These are phyloP conservation scores for Lactarius psammicola DNA, from an alignment of 768 basidiomycete genomes.

Conservation along the genomic window DNA sequence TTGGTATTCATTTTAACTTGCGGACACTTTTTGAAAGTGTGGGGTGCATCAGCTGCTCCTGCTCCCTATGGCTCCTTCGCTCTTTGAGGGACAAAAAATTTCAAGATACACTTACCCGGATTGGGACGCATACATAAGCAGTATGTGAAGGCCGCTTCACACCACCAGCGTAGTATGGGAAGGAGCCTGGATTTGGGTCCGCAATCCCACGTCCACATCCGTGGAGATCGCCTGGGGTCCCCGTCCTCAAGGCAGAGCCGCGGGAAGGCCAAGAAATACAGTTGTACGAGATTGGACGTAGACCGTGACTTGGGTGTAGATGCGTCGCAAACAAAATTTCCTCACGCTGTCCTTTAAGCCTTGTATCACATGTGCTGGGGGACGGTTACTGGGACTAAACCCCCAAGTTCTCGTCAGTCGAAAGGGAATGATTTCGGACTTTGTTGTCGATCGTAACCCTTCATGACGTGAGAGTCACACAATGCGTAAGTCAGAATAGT, in stretches of 20 bases:
- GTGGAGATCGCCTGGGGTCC: conserved; percentile 9
- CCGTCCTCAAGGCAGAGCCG: conserved; percentile 4
- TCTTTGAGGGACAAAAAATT: neutral
- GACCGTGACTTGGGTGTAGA: neutral
- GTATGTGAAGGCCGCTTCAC: conserved; percentile 8
- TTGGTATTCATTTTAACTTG: neutral
- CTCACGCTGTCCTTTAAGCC: neutral
- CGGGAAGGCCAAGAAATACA: neutral
- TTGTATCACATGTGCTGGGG: neutral
- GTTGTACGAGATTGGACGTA: conserved; percentile 5
- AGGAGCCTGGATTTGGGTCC: conserved; percentile 16
- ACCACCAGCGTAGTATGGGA: conserved; percentile 12
- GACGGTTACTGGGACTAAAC: neutral
- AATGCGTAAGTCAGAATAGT: neutral
- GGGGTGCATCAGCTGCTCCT: neutral
- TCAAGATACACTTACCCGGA: conserved; percentile 8
- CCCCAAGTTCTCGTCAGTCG: neutral
- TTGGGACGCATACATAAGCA: conserved; percentile 10
- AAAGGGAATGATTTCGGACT: conserved; percentile 1
- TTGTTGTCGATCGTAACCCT: neutral
- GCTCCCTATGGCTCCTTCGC: neutral
- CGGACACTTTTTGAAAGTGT: neutral
- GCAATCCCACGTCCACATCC: conserved; percentile 8
- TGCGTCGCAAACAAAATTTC: neutral
- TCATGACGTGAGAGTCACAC: neutral